A percentile compares a stretch with the other conserved stretches of the same genome.
These are phyloP conservation scores for Gelatoporia subvermispora DNA, from an alignment of 768 basidiomycete genomes.

Conservation along the genomic window DNA sequence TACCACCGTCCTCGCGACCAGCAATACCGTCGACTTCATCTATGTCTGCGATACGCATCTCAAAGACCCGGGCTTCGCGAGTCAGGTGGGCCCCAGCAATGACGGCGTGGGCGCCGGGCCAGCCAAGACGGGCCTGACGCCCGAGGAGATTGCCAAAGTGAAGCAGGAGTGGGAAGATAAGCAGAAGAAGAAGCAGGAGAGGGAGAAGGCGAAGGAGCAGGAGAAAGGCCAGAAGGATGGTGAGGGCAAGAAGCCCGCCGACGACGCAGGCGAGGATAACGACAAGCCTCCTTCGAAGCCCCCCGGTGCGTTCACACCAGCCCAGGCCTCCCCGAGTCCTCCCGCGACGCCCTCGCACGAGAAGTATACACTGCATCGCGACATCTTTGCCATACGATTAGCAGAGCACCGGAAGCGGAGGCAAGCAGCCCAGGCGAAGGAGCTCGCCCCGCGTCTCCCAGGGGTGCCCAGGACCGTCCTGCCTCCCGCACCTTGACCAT, in stretches of 20 bases:
- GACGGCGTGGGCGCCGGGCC: constrained; percentile 26
- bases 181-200: constrained; percentile 56
- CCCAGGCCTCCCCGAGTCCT: constrained; percentile 27
- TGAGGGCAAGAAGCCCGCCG: constrained; percentile 32
- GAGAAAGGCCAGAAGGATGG: constrained; percentile 36
- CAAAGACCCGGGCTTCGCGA: constrained; percentile 72
- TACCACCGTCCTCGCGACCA: constrained; percentile 77
- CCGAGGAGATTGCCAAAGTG: constrained; percentile 73
- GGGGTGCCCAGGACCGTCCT: constrained; percentile 41
- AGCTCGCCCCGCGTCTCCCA: constrained; percentile 68
- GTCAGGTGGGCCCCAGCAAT: constrained; percentile 35
- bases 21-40: constrained; percentile 79
- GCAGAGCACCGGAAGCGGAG: constrained; percentile 67
- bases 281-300: constrained; percentile 22
- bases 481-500: constrained; percentile 3
- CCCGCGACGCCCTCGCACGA: constrained; percentile 51
- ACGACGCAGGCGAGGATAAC: constrained; percentile 26
- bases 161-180: constrained; percentile 79
- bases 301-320: constrained; percentile 25
- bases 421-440: constrained; percentile 62
- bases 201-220: constrained; percentile 46
- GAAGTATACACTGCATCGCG: constrained; percentile 76
- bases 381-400: constrained; percentile 77
- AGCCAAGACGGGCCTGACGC: constrained; percentile 38
- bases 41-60: constrained; percentile 85